These are phyloP conservation scores for Fragilaria crotonensis DNA, from an alignment of 108 stramenopile genomes.

Conservation along the genomic window DNA sequence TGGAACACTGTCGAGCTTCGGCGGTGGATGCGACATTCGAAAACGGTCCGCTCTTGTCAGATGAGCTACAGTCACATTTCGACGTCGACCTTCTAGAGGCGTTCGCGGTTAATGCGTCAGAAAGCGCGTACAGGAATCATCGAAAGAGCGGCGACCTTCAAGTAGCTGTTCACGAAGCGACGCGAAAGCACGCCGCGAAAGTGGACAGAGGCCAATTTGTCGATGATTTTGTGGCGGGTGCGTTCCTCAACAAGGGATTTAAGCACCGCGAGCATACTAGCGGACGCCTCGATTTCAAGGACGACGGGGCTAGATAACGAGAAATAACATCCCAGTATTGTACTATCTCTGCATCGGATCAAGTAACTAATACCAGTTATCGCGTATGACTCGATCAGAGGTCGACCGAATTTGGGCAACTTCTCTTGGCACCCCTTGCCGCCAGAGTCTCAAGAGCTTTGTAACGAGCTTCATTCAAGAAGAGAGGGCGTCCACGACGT, in stretches of 20 bases:
- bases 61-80: constrained; percentile 20
- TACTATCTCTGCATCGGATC: too few relatives aligned
- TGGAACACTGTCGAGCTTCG: constrained; percentile 35
- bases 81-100: constrained; percentile 31
- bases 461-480: constrained; percentile 71
- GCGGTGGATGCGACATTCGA: constrained; percentile 22
- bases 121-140: constrained; percentile 5
- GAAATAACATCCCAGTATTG: not conserved
- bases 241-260: constrained; percentile 7
- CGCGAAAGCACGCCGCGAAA: constrained; percentile 10
- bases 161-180: constrained; percentile 7
- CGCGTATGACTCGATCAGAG: constrained; percentile 84
- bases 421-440: constrained; percentile 81
- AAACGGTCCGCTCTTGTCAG: constrained; percentile 16
- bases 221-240: constrained; percentile 20
- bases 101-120: constrained; percentile 27
- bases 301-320: not conserved
- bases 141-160: constrained; percentile 5
- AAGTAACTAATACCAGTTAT: constrained; percentile 80
- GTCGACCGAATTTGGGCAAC: constrained; percentile 86
- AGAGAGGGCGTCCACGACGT: constrained; percentile 79
- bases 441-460: constrained; percentile 68
- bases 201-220: constrained; percentile 29
- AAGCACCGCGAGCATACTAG: constrained; percentile 22
- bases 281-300: constrained; percentile 22